Evolutionary conservation across 441 rosid species (phyloP), one percentile per base, ranked within the genome.

Genomic region (Euphorbia celastroides): DNA sequence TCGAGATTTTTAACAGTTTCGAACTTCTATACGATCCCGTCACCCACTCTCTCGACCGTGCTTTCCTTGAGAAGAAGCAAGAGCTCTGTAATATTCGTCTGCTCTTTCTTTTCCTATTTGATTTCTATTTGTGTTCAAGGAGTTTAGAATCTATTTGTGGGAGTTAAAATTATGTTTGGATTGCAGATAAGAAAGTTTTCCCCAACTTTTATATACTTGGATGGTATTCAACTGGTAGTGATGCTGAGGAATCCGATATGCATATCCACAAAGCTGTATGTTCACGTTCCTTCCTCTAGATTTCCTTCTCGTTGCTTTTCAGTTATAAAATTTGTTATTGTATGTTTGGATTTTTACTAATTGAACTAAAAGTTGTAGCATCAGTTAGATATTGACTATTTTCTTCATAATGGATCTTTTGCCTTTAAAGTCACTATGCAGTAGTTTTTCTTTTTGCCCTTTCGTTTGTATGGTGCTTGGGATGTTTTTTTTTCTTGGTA

Each of bases 1-100:
- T 93, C 6, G 98, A 90, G 89, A 86, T 93, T 83, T 93, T 93
- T 83, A 93, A 93, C 79, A 93, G 98, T 75, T 93, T 93, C 70
- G 98, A 93, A 86, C 96, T 93, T 70, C 86, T 93, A n/a, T 88
- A 73, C 38, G 98, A 90, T 73, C 86, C 93, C 36, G n/a, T 69
- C 3, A 72, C 84, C 14, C 70, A 84, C 31, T 80, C 87, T 44
- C 96, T 93, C 54, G 96, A 93, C 79, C 92, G 96, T 34, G 64
- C 84, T 38, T 93, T 93, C 82, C 92, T 93, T 64, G 88, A 81
- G 79, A 93, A 93, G 94, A 93, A 93, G 82, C 98, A 93, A 74
- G 98, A 93, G 77, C 98, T 93, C 50, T 93, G 98, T 90, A 79
- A 73, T 72, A 44, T 52, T 65, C 30, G 11, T 42, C 23, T 57